phyloP scores from a whole-genome alignment of 805 yeast species.

The Sugiyamaella floridensis region DNA sequence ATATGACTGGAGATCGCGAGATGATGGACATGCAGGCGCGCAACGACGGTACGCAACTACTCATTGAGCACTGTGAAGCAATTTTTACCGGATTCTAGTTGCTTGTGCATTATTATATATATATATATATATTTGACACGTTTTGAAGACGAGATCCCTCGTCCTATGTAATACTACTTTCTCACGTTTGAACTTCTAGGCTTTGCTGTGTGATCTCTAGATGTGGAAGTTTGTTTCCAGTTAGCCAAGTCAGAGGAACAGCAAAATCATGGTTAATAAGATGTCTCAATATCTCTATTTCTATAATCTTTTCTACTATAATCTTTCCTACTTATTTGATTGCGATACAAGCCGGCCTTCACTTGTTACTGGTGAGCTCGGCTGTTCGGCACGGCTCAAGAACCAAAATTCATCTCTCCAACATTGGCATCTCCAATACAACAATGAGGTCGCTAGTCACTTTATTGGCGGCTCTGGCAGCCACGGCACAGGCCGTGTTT shows the following conservation, averaged over 20 bases:
- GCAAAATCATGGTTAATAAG: too few species aligned
- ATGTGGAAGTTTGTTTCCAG: too few species aligned
- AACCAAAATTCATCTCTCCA: neutral
- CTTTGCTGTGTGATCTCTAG: too few species aligned
- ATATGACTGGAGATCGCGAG: constrained; percentile 71
- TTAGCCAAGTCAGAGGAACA: too few species aligned
- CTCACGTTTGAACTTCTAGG: neutral
- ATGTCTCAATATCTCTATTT: too few species aligned
- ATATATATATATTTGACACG: too few species aligned
- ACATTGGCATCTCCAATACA: neutral
- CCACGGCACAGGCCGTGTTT: constrained; percentile 25
- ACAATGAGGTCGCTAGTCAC: neutral
- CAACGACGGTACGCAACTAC: constrained; percentile 69
- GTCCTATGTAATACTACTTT: neutral
- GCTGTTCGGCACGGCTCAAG: neutral
- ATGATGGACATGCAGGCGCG: constrained; percentile 76
- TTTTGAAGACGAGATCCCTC: neutral
- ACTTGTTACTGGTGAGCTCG: neutral
- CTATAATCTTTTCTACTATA: too few species aligned
- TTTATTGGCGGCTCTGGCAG: neutral
- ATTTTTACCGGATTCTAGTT: constrained; percentile 14
- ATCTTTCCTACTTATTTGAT: too few species aligned
- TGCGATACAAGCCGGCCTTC: too few species aligned
- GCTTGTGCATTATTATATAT: neutral
- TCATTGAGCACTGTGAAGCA: constrained; percentile 33